Conservation (phyloP, 306 rosid species). For the Corylus avellana region DNA sequence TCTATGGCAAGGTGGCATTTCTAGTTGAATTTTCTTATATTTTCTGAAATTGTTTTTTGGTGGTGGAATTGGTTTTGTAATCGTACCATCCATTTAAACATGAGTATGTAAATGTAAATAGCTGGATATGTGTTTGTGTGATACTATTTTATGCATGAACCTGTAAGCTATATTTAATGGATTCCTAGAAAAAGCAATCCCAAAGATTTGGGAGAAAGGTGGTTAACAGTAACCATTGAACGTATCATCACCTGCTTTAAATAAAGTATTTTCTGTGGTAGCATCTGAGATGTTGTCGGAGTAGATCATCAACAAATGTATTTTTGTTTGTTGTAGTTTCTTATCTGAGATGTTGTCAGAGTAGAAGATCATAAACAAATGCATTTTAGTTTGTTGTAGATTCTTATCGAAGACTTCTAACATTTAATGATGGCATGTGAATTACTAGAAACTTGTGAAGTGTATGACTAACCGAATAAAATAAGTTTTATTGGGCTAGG, state of each 20-base stretch:
- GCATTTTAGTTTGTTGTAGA: neutral
- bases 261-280: neutral
- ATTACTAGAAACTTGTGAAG: constrained; percentile 17
- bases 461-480: neutral
- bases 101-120: neutral
- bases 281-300: neutral
- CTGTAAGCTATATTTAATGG: neutral
- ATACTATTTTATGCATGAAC: neutral
- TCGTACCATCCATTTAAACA: neutral
- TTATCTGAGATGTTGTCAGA: neutral
- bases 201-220: neutral
- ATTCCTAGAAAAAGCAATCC: neutral
- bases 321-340: neutral
- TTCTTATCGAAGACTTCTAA: constrained; percentile 4
- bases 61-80: constrained; percentile 10
- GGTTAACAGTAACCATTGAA: neutral
- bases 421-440: constrained; percentile 14
- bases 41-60: constrained; percentile 11
- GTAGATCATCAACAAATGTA: neutral
- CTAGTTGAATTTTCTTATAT: neutral
- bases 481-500: neutral
- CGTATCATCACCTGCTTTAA: neutral
- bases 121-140: neutral
- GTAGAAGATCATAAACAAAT: neutral
- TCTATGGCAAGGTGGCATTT: constrained; percentile 10